Percentiles rank a stretch among this genome's conserved stretches.
phyloP scores from a whole-genome alignment of 176 grass and related monocot species.

The Pharus latifolius region DNA sequence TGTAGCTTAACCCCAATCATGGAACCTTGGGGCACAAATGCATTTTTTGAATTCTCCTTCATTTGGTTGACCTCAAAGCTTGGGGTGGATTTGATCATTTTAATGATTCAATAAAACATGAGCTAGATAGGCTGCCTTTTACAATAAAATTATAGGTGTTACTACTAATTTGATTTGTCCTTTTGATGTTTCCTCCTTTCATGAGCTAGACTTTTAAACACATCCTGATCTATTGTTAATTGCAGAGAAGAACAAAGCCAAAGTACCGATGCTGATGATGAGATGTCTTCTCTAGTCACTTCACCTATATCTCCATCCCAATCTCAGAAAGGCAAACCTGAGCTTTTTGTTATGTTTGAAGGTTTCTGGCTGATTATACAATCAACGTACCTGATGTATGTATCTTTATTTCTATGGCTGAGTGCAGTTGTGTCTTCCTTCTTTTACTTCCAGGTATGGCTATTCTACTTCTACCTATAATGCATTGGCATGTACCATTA shows the following conservation, averaged over 20 bases:
- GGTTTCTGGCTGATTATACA: slow-evolving; percentile 72
- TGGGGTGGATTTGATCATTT: neutral
- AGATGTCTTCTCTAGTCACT: slow-evolving; percentile 54
- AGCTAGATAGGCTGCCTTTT: neutral
- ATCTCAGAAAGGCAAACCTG: slow-evolving; percentile 30
- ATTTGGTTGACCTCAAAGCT: neutral
- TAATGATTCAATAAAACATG: neutral
- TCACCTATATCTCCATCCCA: slow-evolving; percentile 33
- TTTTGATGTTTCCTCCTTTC: neutral
- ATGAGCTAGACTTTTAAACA: neutral
- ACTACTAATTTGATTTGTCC: neutral
- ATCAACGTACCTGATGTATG: slow-evolving; percentile 65
- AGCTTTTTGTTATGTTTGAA: slow-evolving; percentile 70
- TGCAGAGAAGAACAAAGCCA: slow-evolving; percentile 23
- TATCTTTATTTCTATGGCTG: slow-evolving; percentile 74
- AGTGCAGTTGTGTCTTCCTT: slow-evolving; percentile 79
- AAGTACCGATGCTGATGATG: slow-evolving; percentile 26
- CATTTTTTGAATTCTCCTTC: neutral
- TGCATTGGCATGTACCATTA: neutral
- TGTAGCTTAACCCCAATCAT: neutral
- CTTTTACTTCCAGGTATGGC: slow-evolving; percentile 84
- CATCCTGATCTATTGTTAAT: neutral
- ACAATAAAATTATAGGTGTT: neutral
- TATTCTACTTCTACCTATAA: neutral
- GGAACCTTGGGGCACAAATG: neutral